Evolutionary conservation across 2,329 filamentous ascomycete genomes (phyloP).

Genomic region (Colletotrichum nymphaeae): DNA sequence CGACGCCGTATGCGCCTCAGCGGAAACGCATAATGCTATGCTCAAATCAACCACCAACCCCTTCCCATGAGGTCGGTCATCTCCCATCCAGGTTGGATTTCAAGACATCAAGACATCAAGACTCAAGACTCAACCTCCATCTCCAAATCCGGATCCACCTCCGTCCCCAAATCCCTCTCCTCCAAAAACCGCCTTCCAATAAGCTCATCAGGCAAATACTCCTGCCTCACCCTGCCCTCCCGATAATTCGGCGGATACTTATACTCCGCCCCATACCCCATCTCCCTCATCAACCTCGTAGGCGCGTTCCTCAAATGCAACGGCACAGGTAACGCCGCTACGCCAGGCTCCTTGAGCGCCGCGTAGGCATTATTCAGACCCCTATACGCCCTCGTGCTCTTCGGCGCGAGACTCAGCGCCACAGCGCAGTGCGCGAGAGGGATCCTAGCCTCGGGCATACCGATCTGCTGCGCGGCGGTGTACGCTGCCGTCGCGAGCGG

Average conservation of each 20-base stretch:
- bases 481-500: slow-evolving; percentile 88
- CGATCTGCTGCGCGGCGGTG: slow-evolving; percentile 90
- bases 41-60: background rate
- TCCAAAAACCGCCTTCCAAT: slow-evolving; percentile 80
- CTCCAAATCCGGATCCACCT: slow-evolving; percentile 77
- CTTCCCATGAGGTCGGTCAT: background rate
- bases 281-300: slow-evolving; percentile 90
- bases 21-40: background rate
- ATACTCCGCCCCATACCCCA: slow-evolving; percentile 91
- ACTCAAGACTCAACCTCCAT: slow-evolving; percentile 45
- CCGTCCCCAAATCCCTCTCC: slow-evolving; percentile 80
- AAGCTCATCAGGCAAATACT: slow-evolving; percentile 87
- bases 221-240: slow-evolving; percentile 84
- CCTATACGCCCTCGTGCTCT: slow-evolving; percentile 89
- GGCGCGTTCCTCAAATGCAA: slow-evolving; percentile 92
- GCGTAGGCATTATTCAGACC: slow-evolving; percentile 83
- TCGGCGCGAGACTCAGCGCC: slow-evolving; percentile 82
- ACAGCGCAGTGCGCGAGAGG: slow-evolving; percentile 89
- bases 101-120: no score
- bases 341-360: slow-evolving; percentile 83
- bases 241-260: slow-evolving; percentile 96
- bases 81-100: no score
- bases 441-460: slow-evolving; percentile 94
- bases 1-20: background rate
- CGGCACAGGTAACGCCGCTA: slow-evolving; percentile 85